phyloP scores from a whole-genome alignment of 306 rosid genomes.

The Vicia faba region DNA sequence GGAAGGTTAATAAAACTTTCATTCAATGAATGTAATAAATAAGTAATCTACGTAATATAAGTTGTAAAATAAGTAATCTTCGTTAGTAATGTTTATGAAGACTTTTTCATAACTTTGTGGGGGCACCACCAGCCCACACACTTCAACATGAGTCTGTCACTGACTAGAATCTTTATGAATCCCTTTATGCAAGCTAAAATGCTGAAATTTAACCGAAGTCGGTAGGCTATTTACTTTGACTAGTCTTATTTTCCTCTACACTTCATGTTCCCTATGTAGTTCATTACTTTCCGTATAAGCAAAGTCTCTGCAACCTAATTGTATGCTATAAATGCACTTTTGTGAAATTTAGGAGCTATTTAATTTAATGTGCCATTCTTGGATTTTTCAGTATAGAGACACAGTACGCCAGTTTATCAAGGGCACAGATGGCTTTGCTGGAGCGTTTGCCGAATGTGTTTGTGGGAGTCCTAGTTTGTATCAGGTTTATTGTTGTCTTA shows the following conservation, averaged over 20 bases:
- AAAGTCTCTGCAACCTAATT: conserved; percentile 28
- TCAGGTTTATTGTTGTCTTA: conserved; percentile 60
- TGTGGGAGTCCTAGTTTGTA: conserved; percentile 96
- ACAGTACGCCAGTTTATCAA: conserved; percentile 86
- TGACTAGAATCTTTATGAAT: not conserved
- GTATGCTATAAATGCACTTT: conserved; percentile 17
- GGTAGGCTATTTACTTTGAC: conserved; percentile 2
- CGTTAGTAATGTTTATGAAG: too few relatives aligned
- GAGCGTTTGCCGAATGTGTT: conserved; percentile 90
- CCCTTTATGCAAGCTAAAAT: conserved; percentile 20
- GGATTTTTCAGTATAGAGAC: conserved; percentile 80
- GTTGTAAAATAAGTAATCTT: too few relatives aligned
- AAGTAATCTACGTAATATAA: too few relatives aligned
- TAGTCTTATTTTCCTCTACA: conserved; percentile 4
- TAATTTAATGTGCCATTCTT: conserved; percentile 30
- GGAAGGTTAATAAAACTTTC: too few relatives aligned
- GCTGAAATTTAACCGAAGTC: conserved; percentile 23
- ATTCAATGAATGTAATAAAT: too few relatives aligned
- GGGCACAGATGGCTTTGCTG: conserved; percentile 93
- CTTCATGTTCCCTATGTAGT: conserved; percentile 10
- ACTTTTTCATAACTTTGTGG: too few relatives aligned
- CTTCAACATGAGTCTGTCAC: too few relatives aligned
- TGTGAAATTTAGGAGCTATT: not conserved
- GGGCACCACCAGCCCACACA: too few relatives aligned
- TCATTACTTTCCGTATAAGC: not conserved